Evolutionary conservation across 225 moss, liverwort and hornwort genomes (phyloP).

Genomic region (Climacium dendroides): DNA sequence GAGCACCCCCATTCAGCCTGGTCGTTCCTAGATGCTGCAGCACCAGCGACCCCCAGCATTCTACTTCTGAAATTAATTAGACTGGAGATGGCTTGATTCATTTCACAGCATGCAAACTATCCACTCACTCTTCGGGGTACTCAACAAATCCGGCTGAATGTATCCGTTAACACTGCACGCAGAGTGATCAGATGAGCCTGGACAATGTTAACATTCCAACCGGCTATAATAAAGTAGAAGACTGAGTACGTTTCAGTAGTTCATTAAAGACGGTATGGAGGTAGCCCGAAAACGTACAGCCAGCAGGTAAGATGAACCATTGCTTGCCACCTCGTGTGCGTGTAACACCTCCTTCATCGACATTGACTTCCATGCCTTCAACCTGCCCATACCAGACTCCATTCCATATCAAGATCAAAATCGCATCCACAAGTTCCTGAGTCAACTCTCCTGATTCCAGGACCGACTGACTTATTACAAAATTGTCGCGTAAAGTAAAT

Average conservation of each 20-base stretch:
- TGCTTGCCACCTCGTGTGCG: conserved; percentile 79
- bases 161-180: neutral
- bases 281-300: conserved; percentile 51
- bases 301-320: conserved; percentile 97
- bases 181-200: neutral
- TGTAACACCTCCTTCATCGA: conserved; percentile 94
- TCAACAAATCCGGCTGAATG: neutral
- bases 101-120: neutral
- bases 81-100: neutral
- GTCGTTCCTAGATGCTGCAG: neutral
- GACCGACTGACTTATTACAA: neutral
- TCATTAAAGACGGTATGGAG: neutral
- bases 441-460: neutral
- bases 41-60: neutral
- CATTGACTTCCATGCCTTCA: conserved; percentile 94
- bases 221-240: neutral
- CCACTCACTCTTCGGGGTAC: neutral
- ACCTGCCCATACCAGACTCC: conserved; percentile 39
- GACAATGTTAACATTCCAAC: neutral
- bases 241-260: neutral
- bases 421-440: neutral
- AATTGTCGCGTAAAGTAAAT: neutral
- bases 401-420: neutral
- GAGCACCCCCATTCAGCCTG: neutral
- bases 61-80: neutral